Base-by-base conservation (phyloP, 164 flowering plant species). In the Vitis rotundifolia region DNA sequence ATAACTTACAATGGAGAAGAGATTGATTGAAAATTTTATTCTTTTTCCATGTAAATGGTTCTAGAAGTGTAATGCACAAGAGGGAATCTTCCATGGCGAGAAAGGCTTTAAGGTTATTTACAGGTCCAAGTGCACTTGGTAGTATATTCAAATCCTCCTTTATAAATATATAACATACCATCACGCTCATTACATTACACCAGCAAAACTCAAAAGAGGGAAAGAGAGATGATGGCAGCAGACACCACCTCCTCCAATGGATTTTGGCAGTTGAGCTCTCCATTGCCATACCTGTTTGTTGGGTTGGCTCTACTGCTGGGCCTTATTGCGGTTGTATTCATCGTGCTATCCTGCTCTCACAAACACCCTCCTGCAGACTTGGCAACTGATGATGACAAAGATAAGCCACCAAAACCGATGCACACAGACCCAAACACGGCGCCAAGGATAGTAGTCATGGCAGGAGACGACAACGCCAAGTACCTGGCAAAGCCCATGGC, bases 391-490 rank as follows among this genome's bases (percentile, higher is more conserved):
- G 15, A 53, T 53, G 56, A 53, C 2, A 12, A 12, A 12, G 12
- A 53, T 4, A n/a, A 53, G 28, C 61, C 15, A 16, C 18, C n/a
- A 22, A 59, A 4, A 4, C 61, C 9, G 22, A 10, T 22, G 11
- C 5, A n/a, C 22, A 18, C 22, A n/a, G 64, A 29, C 15, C 64
- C 44, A 11, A 31, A 61, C 48, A 61, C 31, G 31, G 64, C n/a
- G 49, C 64, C 64, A 8, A 61, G n/a, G 64, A 26, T 61, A 11
- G 64, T 61, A 4, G 48, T 61, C 47, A 61, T 61, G 64, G 44
- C 64, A 2, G 64, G 64, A n/a, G 44, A 61, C 48, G n/a, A 9
- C 10, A 61, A 61, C 3, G 49, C 64, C 13, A 61, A 3, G 22
- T 61, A 26, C 64, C 8, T 61, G 13, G 64, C 64, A 6, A 61